Conservation (phyloP, 2,329 filamentous ascomycete genomes). For the Davidsoniella eucalypti region DNA sequence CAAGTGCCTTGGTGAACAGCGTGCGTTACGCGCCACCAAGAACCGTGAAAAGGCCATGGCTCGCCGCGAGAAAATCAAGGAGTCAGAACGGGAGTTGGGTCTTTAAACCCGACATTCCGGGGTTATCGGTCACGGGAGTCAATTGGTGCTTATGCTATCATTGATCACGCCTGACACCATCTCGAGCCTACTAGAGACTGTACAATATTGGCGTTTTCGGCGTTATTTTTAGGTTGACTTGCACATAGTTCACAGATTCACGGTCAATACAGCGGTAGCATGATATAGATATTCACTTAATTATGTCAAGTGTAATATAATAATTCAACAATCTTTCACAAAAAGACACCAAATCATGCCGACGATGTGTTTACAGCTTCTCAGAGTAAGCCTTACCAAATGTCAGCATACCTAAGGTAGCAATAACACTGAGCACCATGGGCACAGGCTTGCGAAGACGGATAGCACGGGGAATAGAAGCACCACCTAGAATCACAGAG, state of each 20-base stretch:
- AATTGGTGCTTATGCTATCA: neutral
- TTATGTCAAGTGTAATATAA: neutral
- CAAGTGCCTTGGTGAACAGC: slow-evolving; percentile 65
- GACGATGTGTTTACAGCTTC: slow-evolving; percentile 19
- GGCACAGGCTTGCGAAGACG: slow-evolving; percentile 74
- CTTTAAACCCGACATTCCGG: slow-evolving; percentile 18
- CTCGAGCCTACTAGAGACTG: neutral
- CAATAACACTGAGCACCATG: slow-evolving; percentile 59
- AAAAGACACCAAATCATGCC: neutral
- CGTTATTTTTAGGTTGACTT: neutral
- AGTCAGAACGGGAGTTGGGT: slow-evolving; percentile 42
- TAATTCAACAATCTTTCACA: neutral
- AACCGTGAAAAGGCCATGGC: slow-evolving; percentile 54
- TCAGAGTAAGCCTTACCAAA: slow-evolving; percentile 56
- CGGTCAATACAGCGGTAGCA: neutral
- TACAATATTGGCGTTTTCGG: slow-evolving; percentile 6
- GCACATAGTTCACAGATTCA: neutral
- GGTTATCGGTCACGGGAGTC: too few species aligned
- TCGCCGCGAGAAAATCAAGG: slow-evolving; percentile 58
- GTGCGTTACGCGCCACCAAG: slow-evolving; percentile 56
- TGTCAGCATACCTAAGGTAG: slow-evolving; percentile 59
- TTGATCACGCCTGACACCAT: neutral
- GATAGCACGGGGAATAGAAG: slow-evolving; percentile 73
- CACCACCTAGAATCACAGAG: slow-evolving; percentile 67
- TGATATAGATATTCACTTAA: neutral